These are phyloP conservation scores for Sporothrix luriei DNA, from an alignment of 2,329 filamentous ascomycete species.

Conservation along the genomic window DNA sequence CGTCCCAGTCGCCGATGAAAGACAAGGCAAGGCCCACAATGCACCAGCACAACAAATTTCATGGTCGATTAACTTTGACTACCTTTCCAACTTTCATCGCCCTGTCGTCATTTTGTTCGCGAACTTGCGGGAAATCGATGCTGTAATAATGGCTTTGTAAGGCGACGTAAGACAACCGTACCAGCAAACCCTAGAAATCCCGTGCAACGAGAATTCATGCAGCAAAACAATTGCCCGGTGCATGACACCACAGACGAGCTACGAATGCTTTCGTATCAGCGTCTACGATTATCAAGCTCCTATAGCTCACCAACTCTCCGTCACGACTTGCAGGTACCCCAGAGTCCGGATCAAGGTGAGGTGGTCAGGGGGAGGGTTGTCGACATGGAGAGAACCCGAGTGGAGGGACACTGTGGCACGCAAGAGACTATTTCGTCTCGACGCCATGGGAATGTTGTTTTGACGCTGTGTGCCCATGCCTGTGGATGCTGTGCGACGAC, in stretches of 20 bases:
- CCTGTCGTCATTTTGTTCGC: neutral
- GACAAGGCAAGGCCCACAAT: neutral
- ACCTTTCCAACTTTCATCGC: too few species aligned
- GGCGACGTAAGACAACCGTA: neutral
- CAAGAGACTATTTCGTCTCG: too few species aligned
- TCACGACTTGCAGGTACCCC: neutral
- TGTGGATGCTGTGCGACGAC: neutral
- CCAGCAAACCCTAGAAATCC: neutral
- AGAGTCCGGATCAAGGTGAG: neutral
- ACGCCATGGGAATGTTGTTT: neutral
- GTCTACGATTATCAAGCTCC: neutral
- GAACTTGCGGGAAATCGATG: neutral
- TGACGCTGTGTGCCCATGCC: neutral
- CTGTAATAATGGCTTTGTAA: constrained; percentile 3
- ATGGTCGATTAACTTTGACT: neutral
- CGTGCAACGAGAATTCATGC: constrained; percentile 17
- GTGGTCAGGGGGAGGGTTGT: constrained; percentile 16
- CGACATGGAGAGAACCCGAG: constrained; percentile 20
- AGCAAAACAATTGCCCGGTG: constrained; percentile 14
- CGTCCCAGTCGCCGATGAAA: constrained; percentile 11
- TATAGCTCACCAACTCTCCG: neutral
- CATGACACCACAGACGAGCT: neutral
- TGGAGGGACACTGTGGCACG: neutral
- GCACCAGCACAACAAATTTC: neutral
- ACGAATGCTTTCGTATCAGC: neutral